Conservation (phyloP, 2,329 filamentous ascomycete species). For the Mariannaea sp. region DNA sequence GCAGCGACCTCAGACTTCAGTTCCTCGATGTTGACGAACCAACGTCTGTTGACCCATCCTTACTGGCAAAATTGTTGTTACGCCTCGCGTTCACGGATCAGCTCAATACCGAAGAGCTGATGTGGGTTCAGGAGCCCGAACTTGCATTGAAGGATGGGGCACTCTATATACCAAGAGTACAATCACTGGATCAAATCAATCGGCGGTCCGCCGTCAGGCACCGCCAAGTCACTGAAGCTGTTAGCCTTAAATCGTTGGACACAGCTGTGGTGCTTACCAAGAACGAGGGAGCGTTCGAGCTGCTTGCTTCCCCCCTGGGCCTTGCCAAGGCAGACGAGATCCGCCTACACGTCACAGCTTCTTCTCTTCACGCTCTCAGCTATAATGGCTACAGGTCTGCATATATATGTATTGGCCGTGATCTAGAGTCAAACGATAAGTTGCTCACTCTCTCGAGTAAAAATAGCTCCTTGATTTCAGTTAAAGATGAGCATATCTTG, state of each 20-base stretch:
- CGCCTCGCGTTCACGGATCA: not conserved
- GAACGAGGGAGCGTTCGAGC: not conserved
- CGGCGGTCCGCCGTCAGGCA: not conserved
- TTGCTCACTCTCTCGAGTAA: no score
- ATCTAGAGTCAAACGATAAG: no score
- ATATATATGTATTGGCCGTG: no score
- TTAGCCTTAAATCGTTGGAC: not conserved
- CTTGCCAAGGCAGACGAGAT: no score
- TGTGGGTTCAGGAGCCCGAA: constrained; percentile 1
- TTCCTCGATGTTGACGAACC: not conserved
- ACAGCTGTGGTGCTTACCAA: not conserved
- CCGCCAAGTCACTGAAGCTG: not conserved
- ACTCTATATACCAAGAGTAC: not conserved
- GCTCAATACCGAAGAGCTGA: not conserved
- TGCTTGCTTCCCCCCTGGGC: no score
- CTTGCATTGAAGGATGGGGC: not conserved
- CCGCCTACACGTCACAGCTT: no score
- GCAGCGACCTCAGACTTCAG: constrained; percentile 2
- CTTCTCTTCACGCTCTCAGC: no score
- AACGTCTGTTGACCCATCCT: not conserved
- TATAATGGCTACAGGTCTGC: no score
- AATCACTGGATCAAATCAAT: not conserved
- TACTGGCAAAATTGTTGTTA: not conserved
- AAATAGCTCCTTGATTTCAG: no score
- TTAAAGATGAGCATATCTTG: no score